phyloP scores from a whole-genome alignment of 1,284 basidiomycete genomes.

The Microbotryomycetes sp. region DNA sequence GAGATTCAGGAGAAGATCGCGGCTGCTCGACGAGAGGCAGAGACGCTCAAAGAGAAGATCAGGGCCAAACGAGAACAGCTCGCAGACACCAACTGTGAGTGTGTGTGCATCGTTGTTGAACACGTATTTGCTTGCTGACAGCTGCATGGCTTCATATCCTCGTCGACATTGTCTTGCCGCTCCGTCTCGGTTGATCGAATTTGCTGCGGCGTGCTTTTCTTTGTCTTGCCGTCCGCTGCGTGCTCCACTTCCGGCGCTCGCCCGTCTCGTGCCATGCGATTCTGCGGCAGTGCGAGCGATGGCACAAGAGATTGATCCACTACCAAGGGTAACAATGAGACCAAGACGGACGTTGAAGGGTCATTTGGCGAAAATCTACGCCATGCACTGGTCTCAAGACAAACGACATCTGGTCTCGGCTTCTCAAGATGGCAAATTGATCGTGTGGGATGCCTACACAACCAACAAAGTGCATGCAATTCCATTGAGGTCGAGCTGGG shows the following conservation, averaged over 20 bases:
- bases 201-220: background rate
- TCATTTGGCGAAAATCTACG: conserved; percentile 98
- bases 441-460: conserved; percentile 99
- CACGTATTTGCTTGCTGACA: no score
- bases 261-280: background rate
- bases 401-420: conserved; percentile 95
- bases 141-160: no score
- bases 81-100: conserved; percentile 89
- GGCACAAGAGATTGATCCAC: conserved; percentile 89
- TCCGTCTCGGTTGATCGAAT: no score
- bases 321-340: conserved; percentile 93
- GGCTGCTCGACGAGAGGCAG: conserved; percentile 90
- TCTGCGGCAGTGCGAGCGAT: conserved; percentile 84
- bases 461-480: conserved; percentile 99
- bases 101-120: background rate
- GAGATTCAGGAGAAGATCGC: conserved; percentile 60
- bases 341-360: conserved; percentile 89
- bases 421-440: conserved; percentile 97
- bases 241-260: background rate
- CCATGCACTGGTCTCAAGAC: conserved; percentile 98
- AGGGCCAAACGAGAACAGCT: conserved; percentile 88
- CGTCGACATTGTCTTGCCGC: no score
- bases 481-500: conserved; percentile 94
- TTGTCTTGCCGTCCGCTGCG: background rate
- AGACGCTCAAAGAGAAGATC: conserved; percentile 96